Evolutionary conservation across 2,329 filamentous ascomycete genomes (phyloP).

Genomic region (Pseudogymnoascus sp.): DNA sequence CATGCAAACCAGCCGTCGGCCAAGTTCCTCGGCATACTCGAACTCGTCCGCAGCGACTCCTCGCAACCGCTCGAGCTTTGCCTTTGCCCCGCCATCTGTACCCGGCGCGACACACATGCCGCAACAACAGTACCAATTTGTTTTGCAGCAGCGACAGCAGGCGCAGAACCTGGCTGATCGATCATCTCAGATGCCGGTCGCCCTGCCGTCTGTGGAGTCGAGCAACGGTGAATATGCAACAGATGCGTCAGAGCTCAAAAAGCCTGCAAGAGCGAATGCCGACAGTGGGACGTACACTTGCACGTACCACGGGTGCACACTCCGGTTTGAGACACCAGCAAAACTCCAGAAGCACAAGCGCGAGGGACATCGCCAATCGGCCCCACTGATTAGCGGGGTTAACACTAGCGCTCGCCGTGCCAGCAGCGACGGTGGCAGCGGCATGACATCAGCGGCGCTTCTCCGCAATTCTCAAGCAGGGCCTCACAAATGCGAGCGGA

Average conservation of each 20-base stretch:
- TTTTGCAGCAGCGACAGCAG: constrained; percentile 21
- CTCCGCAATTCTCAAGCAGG: constrained; percentile 80
- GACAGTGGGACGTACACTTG: constrained; percentile 91
- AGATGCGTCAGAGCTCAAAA: constrained; percentile 24
- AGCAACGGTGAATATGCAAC: constrained; percentile 30
- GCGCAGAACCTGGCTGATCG: constrained; percentile 22
- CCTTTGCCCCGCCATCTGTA: constrained; percentile 37
- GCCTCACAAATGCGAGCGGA: constrained; percentile 84
- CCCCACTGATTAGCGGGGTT: constrained; percentile 37
- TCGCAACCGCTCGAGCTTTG: constrained; percentile 29
- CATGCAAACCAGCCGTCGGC: constrained; percentile 33
- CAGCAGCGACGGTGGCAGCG: constrained; percentile 23
- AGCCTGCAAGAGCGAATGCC: constrained; percentile 56
- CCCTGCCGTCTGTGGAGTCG: constrained; percentile 34
- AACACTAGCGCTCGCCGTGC: constrained; percentile 10
- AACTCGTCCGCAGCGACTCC: constrained; percentile 23
- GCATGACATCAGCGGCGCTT: constrained; percentile 44
- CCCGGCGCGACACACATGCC: constrained; percentile 22
- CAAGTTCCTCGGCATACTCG: constrained; percentile 28
- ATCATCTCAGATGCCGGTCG: constrained; percentile 22
- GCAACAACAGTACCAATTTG: constrained; percentile 26
- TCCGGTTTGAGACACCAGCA: constrained; percentile 79
- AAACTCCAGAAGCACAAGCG: constrained; percentile 93
- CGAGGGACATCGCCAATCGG: constrained; percentile 78
- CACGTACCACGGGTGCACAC: constrained; percentile 83